Percentiles rank a stretch among this genome's conserved stretches.
phyloP scores from a whole-genome alignment of 352 stramenopile species.

The Phytophthora pluvialis region DNA sequence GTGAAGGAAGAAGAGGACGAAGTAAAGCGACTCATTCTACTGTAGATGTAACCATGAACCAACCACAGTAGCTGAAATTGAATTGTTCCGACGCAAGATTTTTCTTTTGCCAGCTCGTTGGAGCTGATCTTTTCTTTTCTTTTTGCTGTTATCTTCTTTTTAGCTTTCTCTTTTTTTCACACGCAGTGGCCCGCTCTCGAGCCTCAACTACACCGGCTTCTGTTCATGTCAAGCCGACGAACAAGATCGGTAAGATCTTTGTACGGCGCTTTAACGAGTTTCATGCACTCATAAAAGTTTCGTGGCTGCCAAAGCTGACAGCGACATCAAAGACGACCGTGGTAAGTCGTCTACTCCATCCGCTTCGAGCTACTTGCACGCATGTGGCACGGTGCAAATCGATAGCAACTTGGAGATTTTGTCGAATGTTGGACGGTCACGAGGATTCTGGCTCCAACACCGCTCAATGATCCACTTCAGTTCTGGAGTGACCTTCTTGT shows the following conservation, averaged over 20 bases:
- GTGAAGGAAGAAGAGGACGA: constrained; percentile 3
- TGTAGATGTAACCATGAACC: no score
- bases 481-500: constrained; percentile 33
- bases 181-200: constrained; percentile 7
- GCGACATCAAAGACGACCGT: constrained; percentile 16
- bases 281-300: constrained; percentile 31
- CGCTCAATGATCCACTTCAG: constrained; percentile 28
- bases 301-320: constrained; percentile 6
- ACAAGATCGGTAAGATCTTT: constrained; percentile 36
- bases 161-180: constrained; percentile 12
- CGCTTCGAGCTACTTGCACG: constrained; percentile 21
- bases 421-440: constrained; percentile 29
- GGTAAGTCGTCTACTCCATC: neutral
- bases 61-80: neutral
- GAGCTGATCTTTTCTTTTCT: constrained; percentile 28
- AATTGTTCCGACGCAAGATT: neutral
- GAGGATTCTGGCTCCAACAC: constrained; percentile 29
- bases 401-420: constrained; percentile 27
- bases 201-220: constrained; percentile 27
- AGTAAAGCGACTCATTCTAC: neutral
- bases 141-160: constrained; percentile 27
- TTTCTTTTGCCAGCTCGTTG: constrained; percentile 28
- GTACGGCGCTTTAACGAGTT: constrained; percentile 31
- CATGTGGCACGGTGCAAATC: constrained; percentile 33
- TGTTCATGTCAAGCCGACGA: constrained; percentile 38